Evolutionary conservation across 2,329 filamentous ascomycete genomes (phyloP), one percentile per base, ranked within the genome.

Genomic region (Pseudogymnoascus sp.): DNA sequence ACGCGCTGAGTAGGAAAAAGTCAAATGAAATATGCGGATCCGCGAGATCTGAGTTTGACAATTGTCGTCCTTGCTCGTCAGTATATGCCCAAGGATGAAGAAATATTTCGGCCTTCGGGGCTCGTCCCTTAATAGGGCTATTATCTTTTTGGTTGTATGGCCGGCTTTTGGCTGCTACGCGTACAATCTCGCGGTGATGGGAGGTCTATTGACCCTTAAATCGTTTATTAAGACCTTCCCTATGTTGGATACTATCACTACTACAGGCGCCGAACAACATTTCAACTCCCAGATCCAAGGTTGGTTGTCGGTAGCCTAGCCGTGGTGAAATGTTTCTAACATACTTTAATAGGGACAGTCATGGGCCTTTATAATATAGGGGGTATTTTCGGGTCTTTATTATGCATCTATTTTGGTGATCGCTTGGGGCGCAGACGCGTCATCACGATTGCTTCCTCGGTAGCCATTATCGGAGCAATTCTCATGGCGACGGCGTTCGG

Each of bases 401-500:
- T 67, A 4, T 72, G 71, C 63, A 69, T 70, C 8, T 69, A 64
- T 26, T 64, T 69, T 0, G 81, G 81, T 6, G 81, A 70, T 63
- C 71, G 75, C 12, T 74, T 84, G 12, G 82, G 82, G 23, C 76
- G 82, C 3, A 77, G 77, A 64, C 75, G 75, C 33, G 79, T 80
- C 18, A 83, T 84, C 62, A 76, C 81, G 34, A 68, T 77, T n/a
- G 82, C 82, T 21, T 77, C 77, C 9, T 62, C 71, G 1, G 78
- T 84, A 64, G 81, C 84, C 76, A 74, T 82, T 5, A 65, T 83
- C 28, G 82, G 82, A 5, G 82, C 82, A 19, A 62, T 71, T 8
- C 66, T 76, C 4, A 74, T 76, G 63, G 67, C 71, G 7, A 72
- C 71, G 8, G 67, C 73, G 1, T 74, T 72, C 30, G 73, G 72